Base-by-base conservation (phyloP, 2,329 filamentous ascomycete genomes). In the Penicillium sp. region DNA sequence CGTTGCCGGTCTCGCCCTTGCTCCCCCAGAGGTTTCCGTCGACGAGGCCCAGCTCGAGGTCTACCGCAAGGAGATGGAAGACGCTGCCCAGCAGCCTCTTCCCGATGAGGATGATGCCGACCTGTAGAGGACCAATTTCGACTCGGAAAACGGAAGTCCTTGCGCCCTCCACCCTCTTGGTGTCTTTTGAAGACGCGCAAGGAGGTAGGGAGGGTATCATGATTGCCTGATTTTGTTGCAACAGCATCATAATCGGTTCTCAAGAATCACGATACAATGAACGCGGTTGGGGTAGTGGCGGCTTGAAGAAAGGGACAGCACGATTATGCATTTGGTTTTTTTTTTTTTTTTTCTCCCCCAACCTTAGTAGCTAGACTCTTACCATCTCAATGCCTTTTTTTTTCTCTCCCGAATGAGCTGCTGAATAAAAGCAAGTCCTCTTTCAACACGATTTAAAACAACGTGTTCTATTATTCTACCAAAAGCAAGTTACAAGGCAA, bases 1-100 rank as follows among this genome's bases (percentile, higher is more conserved):
- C 74, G 93, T 97, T 70, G 94, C 94, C 70, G 92, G 91, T 61
- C 90, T 91, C 62, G 94, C 94, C 69, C 88, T 99, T 69, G 94
- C 93, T 66, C 94, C 94, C 68, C 92, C 94, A 60, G 93, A 94
- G 76, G 91, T 93, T 69, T 81, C 87, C 74, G 90, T 99, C 78
- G 91, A 97, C 80, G 84, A 89, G 79, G 84, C 82, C 53, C 87
- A 95, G 64, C 84, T 97, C 71, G 82, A 85, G 68, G 77, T 90
- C 81, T 96, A 96, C 84, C 81, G 88, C 77, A 81, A 88, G 78
- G 94, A 99, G 83, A 96, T 99, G 90, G 78, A 85, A 59, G 84
- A 82, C 49, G 94, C 94, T 62, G 86, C 89, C 61, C 69, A 82
- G 62, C 86, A 89, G 86, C 92, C 94, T 71, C 90, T 99, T 70